A percentile compares a stretch with the other conserved stretches of the same genome.
phyloP scores from a whole-genome alignment of 2,329 filamentous ascomycete species.

The Penicillium sp. region DNA sequence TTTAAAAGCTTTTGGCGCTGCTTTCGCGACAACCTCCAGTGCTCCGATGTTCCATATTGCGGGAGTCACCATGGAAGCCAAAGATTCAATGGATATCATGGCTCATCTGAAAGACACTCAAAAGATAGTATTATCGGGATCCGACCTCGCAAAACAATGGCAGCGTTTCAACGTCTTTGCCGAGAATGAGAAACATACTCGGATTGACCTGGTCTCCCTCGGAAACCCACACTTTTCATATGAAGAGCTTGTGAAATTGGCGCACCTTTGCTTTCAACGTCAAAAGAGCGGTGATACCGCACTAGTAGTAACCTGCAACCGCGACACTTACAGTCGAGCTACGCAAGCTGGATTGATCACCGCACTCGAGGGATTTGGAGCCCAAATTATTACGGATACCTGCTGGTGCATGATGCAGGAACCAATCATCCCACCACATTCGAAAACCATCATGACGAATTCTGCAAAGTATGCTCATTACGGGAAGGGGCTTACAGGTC shows the following conservation, averaged over 20 bases:
- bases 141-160: conserved; percentile 18
- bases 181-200: conserved; percentile 8
- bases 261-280: conserved; percentile 29
- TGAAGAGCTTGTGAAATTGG: conserved; percentile 38
- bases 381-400: conserved; percentile 46
- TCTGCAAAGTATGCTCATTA: conserved; percentile 53
- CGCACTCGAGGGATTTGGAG: conserved; percentile 41
- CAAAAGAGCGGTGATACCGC: conserved; percentile 19
- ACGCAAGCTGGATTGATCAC: conserved; percentile 31
- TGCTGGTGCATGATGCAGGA: conserved; percentile 53
- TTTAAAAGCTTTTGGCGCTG: conserved; percentile 49
- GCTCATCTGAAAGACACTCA: conserved; percentile 6
- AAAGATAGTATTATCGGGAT: neutral
- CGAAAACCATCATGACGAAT: conserved; percentile 46
- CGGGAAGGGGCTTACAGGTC: conserved; percentile 25
- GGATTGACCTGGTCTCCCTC: conserved; percentile 44
- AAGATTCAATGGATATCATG: neutral
- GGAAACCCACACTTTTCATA: conserved; percentile 51
- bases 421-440: conserved; percentile 35
- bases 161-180: conserved; percentile 17
- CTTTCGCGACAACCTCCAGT: conserved; percentile 46
- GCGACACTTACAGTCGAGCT: conserved; percentile 23
- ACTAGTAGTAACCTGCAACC: conserved; percentile 27
- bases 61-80: conserved; percentile 44
- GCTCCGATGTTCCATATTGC: conserved; percentile 50